phyloP scores from a whole-genome alignment of 2,329 filamentous ascomycete species.

The Reticulascus tulasneorum region DNA sequence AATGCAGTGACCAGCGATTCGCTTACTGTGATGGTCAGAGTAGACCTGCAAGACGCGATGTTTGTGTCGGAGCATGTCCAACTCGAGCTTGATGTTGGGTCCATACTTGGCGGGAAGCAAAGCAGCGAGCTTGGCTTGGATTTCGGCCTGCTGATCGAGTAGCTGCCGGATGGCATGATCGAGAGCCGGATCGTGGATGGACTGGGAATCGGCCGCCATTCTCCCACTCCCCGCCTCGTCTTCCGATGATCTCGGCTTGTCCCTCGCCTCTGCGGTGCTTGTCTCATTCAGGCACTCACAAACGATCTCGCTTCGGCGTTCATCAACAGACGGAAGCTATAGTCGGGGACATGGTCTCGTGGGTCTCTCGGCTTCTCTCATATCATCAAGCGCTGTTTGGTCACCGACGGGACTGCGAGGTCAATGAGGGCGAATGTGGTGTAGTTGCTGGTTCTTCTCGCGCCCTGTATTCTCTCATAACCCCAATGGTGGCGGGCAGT shows the following conservation, averaged over 20 bases:
- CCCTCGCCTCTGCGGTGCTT: slow-evolving; percentile 8
- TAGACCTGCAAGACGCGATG: slow-evolving; percentile 44
- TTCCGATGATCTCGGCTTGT: not conserved
- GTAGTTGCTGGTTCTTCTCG: slow-evolving; percentile 9
- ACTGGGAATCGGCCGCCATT: slow-evolving; percentile 17
- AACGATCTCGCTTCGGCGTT: slow-evolving; percentile 1
- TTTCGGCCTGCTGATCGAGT: slow-evolving; percentile 50
- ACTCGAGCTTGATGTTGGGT: slow-evolving; percentile 44
- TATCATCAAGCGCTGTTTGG: too few relatives aligned
- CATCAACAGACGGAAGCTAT: not conserved
- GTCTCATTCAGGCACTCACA: slow-evolving; percentile 1
- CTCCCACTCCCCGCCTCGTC: slow-evolving; percentile 1
- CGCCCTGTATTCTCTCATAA: slow-evolving; percentile 1
- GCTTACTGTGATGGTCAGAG: slow-evolving; percentile 47
- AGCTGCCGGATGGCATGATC: slow-evolving; percentile 41
- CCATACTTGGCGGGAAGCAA: slow-evolving; percentile 45
- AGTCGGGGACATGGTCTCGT: not conserved
- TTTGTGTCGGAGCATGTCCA: slow-evolving; percentile 54
- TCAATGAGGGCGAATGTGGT: too few relatives aligned
- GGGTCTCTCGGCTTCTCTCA: not conserved
- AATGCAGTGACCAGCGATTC: not conserved
- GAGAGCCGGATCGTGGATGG: slow-evolving; percentile 30
- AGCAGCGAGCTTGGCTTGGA: slow-evolving; percentile 46
- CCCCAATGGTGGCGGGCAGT: slow-evolving; percentile 1
- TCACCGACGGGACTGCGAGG: too few relatives aligned